Conservation (phyloP, 1,284 basidiomycete species). For the Rhodofomes roseus region DNA sequence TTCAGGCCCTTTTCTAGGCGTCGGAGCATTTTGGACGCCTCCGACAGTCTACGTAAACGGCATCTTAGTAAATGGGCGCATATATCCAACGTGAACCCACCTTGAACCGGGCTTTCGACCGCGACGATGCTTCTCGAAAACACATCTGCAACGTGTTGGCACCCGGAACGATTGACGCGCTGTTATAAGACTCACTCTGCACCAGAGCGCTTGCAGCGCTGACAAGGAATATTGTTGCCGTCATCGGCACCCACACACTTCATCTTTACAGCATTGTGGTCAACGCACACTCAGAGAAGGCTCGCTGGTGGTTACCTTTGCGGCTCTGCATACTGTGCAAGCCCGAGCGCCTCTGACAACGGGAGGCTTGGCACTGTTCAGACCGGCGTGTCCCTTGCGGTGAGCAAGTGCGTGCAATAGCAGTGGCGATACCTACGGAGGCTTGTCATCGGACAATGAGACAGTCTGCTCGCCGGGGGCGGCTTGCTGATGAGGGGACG, state of each 20-base stretch:
- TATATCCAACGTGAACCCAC: conserved; percentile 36
- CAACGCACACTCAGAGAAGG: conserved; percentile 17
- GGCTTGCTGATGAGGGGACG: neutral
- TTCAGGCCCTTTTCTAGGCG: conserved; percentile 79
- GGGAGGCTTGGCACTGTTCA: conserved; percentile 45
- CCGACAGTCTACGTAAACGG: conserved; percentile 56
- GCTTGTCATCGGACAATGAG: conserved; percentile 5
- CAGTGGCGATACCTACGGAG: conserved; percentile 5
- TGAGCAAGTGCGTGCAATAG: neutral
- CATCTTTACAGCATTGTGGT: conserved; percentile 50
- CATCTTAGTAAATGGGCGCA: neutral
- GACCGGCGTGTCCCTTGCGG: neutral
- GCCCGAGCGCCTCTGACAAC: conserved; percentile 72
- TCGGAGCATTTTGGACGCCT: conserved; percentile 83
- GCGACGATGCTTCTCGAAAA: conserved; percentile 83
- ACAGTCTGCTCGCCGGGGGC: conserved; percentile 1
- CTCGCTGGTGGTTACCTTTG: conserved; percentile 52
- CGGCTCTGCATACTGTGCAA: conserved; percentile 77
- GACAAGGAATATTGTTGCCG: conserved; percentile 61
- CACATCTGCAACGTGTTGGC: conserved; percentile 45
- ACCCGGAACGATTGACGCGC: neutral
- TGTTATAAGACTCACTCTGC: conserved; percentile 49
- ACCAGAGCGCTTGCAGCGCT: conserved; percentile 75
- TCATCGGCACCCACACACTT: conserved; percentile 85
- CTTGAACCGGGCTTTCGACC: conserved; percentile 87